These are phyloP conservation scores for Spergularia azorica DNA, from an alignment of 179 eudicot species.

Conservation along the genomic window DNA sequence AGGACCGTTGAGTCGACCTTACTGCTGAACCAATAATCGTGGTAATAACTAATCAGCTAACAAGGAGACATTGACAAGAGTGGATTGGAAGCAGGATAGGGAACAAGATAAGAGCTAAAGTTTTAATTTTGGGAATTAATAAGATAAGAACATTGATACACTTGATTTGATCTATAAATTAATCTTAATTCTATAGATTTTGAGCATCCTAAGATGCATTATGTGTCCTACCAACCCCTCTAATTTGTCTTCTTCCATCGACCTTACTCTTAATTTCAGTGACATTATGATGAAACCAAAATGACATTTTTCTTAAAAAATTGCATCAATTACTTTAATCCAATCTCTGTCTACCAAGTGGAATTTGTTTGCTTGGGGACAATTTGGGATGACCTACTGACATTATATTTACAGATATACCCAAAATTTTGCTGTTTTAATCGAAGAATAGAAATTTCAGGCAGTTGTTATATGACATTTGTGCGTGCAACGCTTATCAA, in stretches of 20 bases:
- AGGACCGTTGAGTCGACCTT: no score
- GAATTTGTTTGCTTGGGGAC: no score
- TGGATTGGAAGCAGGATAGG: slow-evolving; percentile 16
- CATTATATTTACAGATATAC: no score
- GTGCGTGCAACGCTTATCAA: no score
- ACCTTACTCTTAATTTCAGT: neutral
- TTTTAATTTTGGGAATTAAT: slow-evolving; percentile 3
- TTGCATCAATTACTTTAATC: neutral
- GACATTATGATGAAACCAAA: neutral
- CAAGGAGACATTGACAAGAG: slow-evolving; percentile 19
- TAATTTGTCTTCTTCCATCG: slow-evolving; percentile 9
- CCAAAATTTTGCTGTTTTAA: no score
- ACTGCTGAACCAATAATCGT: no score
- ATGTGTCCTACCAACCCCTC: slow-evolving; percentile 10
- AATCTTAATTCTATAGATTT: slow-evolving; percentile 11
- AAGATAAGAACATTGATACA: slow-evolving; percentile 15
- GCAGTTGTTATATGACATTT: no score
- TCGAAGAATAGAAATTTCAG: no score
- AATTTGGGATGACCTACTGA: no score
- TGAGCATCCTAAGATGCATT: slow-evolving; percentile 21
- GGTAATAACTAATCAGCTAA: no score
- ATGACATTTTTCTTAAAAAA: neutral
- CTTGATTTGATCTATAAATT: slow-evolving; percentile 20
- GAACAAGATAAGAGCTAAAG: slow-evolving; percentile 26
- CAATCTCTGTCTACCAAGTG: neutral